These are phyloP conservation scores for Trichoderma orchidacearum DNA, from an alignment of 495 filamentous ascomycete species.

Conservation along the genomic window DNA sequence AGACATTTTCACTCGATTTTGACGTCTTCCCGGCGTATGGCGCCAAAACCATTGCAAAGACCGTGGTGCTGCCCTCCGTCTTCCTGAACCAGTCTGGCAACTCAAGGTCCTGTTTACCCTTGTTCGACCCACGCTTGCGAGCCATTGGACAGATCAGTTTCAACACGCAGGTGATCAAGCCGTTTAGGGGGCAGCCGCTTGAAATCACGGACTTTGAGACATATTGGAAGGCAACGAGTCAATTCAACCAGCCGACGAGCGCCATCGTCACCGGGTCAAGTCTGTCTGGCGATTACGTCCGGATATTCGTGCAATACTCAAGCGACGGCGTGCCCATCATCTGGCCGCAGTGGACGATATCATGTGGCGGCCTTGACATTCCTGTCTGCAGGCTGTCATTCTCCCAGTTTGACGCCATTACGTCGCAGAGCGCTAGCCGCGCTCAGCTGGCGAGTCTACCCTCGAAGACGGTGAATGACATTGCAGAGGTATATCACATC, in stretches of 20 bases:
- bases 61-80: constrained; percentile 73
- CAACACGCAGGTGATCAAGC: constrained; percentile 90
- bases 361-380: constrained; percentile 65
- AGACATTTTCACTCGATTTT: constrained; percentile 89
- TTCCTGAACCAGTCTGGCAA: constrained; percentile 63
- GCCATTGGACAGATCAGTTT: constrained; percentile 93
- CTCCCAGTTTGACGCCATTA: constrained; percentile 57
- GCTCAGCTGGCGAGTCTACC: constrained; percentile 32
- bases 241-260: constrained; percentile 66
- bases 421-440: constrained; percentile 31
- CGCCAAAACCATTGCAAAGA: constrained; percentile 91
- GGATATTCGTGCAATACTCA: constrained; percentile 82
- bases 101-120: constrained; percentile 66
- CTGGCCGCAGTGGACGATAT: constrained; percentile 69
- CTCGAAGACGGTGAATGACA: constrained; percentile 32
- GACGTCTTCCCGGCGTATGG: constrained; percentile 97
- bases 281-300: constrained; percentile 81
- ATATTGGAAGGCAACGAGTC: constrained; percentile 97
- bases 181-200: constrained; percentile 82
- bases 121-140: constrained; percentile 84
- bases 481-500: constrained; percentile 51
- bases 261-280: constrained; percentile 91
- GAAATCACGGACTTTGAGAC: constrained; percentile 97
- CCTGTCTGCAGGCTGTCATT: constrained; percentile 65
- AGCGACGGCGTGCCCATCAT: constrained; percentile 76